Conservation (phyloP, 768 basidiomycete genomes). For the Russula virescens region DNA sequence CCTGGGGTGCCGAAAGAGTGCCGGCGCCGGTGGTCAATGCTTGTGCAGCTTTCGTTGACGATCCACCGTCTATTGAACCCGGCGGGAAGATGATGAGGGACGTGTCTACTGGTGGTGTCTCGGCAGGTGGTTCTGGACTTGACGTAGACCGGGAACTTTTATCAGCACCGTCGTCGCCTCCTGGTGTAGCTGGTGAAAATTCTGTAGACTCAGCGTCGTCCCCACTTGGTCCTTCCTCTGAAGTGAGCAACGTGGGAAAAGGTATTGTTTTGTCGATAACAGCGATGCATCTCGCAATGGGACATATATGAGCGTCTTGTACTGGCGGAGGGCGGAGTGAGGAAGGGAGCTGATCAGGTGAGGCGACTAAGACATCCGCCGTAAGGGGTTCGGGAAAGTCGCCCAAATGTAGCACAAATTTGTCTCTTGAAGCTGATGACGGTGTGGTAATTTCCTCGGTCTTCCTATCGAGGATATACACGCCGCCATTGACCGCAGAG, state of each 20-base stretch:
- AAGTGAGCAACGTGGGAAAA: slow-evolving; percentile 29
- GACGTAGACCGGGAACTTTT: neutral
- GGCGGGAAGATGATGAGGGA: slow-evolving; percentile 74
- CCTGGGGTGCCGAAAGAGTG: slow-evolving; percentile 66
- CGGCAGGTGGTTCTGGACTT: neutral
- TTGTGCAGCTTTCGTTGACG: slow-evolving; percentile 45
- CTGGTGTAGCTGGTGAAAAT: slow-evolving; percentile 15
- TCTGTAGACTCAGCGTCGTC: slow-evolving; percentile 25
- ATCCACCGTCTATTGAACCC: slow-evolving; percentile 42
- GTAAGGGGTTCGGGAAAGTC: slow-evolving; percentile 56
- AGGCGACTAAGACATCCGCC: slow-evolving; percentile 52
- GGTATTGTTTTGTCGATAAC: slow-evolving; percentile 42
- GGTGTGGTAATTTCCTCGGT: slow-evolving; percentile 30
- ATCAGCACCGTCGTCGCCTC: neutral
- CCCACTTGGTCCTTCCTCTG: slow-evolving; percentile 26
- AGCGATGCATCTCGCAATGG: slow-evolving; percentile 44
- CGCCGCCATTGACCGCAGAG: slow-evolving; percentile 72
- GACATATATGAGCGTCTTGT: slow-evolving; percentile 7
- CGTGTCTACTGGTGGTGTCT: slow-evolving; percentile 44
- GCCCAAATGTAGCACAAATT: slow-evolving; percentile 47
- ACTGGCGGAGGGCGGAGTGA: neutral
- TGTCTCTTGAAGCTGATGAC: neutral
- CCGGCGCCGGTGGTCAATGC: slow-evolving; percentile 66
- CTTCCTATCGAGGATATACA: slow-evolving; percentile 63
- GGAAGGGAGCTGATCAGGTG: slow-evolving; percentile 31